Conservation (phyloP, 1,139 yeast genomes). For the Saccharomyces hybrid region DNA sequence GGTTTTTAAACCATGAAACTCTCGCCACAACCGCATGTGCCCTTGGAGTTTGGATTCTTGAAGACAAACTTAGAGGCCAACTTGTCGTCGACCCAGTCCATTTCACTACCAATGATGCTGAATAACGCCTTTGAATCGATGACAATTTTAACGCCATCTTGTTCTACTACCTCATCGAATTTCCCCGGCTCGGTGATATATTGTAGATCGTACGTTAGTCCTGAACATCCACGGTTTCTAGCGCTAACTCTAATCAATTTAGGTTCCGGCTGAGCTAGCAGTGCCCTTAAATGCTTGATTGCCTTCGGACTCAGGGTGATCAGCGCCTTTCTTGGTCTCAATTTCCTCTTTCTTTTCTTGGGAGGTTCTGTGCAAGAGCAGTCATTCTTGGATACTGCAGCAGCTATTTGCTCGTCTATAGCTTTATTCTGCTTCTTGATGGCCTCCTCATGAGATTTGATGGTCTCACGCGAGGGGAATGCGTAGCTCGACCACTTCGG, state of each 20-base stretch:
- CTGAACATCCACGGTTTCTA: constrained; percentile 94
- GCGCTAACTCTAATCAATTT: constrained; percentile 88
- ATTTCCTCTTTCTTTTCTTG: constrained; percentile 49
- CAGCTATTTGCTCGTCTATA: constrained; percentile 22
- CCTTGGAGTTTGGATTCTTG: constrained; percentile 91
- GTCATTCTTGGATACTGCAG: constrained; percentile 29
- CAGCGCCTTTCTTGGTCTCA: constrained; percentile 83
- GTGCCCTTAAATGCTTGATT: constrained; percentile 53
- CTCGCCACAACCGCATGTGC: constrained; percentile 98
- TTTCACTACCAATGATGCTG: constrained; percentile 91
- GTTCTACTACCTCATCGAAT: constrained; percentile 87
- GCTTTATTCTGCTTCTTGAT: constrained; percentile 3
- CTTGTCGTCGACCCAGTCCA: constrained; percentile 97
- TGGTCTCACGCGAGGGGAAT: constrained; percentile 20
- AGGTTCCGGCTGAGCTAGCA: constrained; percentile 76
- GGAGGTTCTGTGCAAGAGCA: neutral
- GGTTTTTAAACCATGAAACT: constrained; percentile 42
- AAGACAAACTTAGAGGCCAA: constrained; percentile 82
- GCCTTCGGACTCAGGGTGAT: constrained; percentile 74
- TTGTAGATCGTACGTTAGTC: constrained; percentile 82
- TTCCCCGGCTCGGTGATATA: constrained; percentile 85
- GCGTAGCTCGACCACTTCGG: constrained; percentile 27
- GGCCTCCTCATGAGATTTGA: constrained; percentile 12
- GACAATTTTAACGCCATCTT: constrained; percentile 86
- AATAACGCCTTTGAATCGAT: constrained; percentile 94